Base-by-base conservation (phyloP, 1,284 basidiomycete species). In the Trametes pubescens region DNA sequence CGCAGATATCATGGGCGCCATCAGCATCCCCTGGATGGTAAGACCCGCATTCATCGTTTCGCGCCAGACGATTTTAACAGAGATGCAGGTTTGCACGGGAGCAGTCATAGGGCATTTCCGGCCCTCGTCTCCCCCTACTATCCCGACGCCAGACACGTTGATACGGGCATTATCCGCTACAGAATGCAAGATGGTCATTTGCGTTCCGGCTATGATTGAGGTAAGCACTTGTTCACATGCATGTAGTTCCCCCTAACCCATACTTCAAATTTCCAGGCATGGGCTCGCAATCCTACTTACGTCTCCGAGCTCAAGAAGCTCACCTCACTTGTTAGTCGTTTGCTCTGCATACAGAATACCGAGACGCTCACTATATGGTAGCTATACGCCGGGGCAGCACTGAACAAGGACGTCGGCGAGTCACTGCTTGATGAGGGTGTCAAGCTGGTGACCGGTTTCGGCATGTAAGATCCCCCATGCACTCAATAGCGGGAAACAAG, bases 301-400 rank as follows among this genome's bases (percentile, higher is more conserved):
- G 61, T 72, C 34, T 40, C 49, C 1, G 64, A 59, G 34, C 48
- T 74, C 53, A 70, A 69, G 61, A 68, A 64, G 0, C 65, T 73
- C 38, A 66, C 67, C 10, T 71, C 69, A 2, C 61, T 77, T 35
- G 74, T 74, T 26, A 40, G 61, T n/a, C 13, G 16, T 43, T 3
- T 43, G 2, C 29, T 8, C 8, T 32, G 3, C 3, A n/a, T 8
- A 18, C 16, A 21, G 32, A 18, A 9, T 34, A n/a, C 6, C n/a
- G 4, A 7, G 8, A 32, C 18, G 26, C 52, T 21, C 24, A 32
- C 22, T n/a, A 9, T 21, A 37, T 3, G 24, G 6, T 59, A 77
- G 77, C 64, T 75, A 59, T 78, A 73, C 61, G 76, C 74, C 13
- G 77, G 77, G 13, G 76, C 74, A 0, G 74, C 75, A 5, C 60